Evolutionary conservation across 2,329 filamentous ascomycete genomes (phyloP), one percentile per base, ranked within the genome.

Genomic region (Aspergillus sp.): DNA sequence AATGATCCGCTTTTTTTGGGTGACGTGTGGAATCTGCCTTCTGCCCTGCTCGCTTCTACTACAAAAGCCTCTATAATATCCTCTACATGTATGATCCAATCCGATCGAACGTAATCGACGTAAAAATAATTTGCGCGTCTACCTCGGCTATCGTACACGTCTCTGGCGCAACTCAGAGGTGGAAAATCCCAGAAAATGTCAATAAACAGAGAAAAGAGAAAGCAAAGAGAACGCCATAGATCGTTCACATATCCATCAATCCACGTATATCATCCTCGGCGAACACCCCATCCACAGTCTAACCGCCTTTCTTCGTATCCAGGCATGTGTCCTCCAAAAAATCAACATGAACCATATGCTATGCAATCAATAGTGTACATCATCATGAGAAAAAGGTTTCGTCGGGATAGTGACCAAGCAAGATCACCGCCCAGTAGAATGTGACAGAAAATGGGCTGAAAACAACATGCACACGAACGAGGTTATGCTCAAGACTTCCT

Each of bases 401-500:
- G 46, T 45, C 47, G 38, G 36, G 53, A 45, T 45, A 44, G 40
- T 4, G 16, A 50, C 45, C 47, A 54, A 50, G 51, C 42, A 42
- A 19, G 41, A 53, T 30, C 49, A 49, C 44, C 46, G 26, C 44
- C 40, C 42, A 49, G 45, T 47, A 52, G 43, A 53, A 44, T 49
- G 57, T 36, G 45, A 52, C 30, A 51, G 22, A 26, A 35, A 13
- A 24, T 35, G n/a, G 36, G 19, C 44, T 42, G 35, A 17, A 47
- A 33, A 30, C 13, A 44, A 11, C 47, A 46, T 35, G 45, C 14
- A 49, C 42, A 32, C 33, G 30, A 51, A 50, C 17, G n/a, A 4
- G 24, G 60, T 42, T 52, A 51, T 16, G 57, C 55, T 32, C 66
- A 68, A 47, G 67, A 61, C 55, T 71, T 73, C 47, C 66, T 69